These are phyloP conservation scores for Exophiala phaeomuriformis DNA, from an alignment of 2,329 filamentous ascomycete species.

Conservation along the genomic window DNA sequence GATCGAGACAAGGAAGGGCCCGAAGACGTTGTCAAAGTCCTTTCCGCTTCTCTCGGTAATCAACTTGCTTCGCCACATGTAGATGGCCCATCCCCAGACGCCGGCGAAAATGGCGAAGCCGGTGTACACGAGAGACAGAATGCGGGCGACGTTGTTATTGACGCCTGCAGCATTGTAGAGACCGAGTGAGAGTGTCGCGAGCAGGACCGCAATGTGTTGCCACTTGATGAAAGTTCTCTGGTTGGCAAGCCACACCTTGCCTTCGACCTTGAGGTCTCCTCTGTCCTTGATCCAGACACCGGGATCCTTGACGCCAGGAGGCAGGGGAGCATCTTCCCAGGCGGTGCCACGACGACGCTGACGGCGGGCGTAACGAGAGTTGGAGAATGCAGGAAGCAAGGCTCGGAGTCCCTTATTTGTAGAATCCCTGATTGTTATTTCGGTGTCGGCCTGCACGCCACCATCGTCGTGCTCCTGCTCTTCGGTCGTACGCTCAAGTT, in stretches of 20 bases:
- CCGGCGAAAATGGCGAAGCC: slow-evolving; percentile 74
- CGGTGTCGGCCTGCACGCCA: slow-evolving; percentile 32
- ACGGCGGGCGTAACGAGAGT: slow-evolving; percentile 63
- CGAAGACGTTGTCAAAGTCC: slow-evolving; percentile 84
- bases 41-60: slow-evolving; percentile 80
- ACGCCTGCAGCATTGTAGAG: slow-evolving; percentile 82
- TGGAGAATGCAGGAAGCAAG: slow-evolving; percentile 74
- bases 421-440: slow-evolving; percentile 28
- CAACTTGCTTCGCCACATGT: slow-evolving; percentile 65
- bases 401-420: slow-evolving; percentile 56
- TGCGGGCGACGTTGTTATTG: slow-evolving; percentile 63
- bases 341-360: slow-evolving; percentile 33
- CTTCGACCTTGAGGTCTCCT: slow-evolving; percentile 85
- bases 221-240: slow-evolving; percentile 98
- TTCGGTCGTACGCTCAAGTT: slow-evolving; percentile 32
- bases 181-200: slow-evolving; percentile 74
- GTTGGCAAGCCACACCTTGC: slow-evolving; percentile 97
- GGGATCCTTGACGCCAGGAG: slow-evolving; percentile 81
- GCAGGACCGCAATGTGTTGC: slow-evolving; percentile 87
- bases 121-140: slow-evolving; percentile 77
- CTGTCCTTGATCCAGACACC: slow-evolving; percentile 88
- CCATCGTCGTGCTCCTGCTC: slow-evolving; percentile 46
- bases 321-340: slow-evolving; percentile 51
- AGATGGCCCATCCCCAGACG: slow-evolving; percentile 79
- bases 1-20: slow-evolving; percentile 73